phyloP scores from a whole-genome alignment of 805 yeast species.

The Isabelozyma heimii region DNA sequence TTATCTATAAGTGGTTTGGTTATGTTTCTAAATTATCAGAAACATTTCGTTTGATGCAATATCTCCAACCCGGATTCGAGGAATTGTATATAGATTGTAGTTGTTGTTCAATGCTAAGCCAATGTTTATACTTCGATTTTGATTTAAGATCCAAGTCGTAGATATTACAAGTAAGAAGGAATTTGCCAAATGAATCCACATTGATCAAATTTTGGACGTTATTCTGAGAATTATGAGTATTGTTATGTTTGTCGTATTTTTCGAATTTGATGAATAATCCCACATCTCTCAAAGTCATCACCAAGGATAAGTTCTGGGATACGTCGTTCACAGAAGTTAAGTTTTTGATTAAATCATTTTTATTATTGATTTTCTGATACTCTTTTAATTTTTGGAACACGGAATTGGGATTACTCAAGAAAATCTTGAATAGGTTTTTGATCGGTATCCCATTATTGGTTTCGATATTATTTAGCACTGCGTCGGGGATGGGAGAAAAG shows the following conservation, averaged over 20 bases:
- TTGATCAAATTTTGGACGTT: conserved; percentile 23
- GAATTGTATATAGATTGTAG: conserved; percentile 33
- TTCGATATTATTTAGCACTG: conserved; percentile 16
- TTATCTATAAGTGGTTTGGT: background rate
- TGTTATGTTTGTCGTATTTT: conserved; percentile 22
- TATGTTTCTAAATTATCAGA: conserved; percentile 1
- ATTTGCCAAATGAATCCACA: conserved; percentile 21
- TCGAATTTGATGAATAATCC: conserved; percentile 47
- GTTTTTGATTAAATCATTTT: conserved; percentile 29
- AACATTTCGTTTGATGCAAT: conserved; percentile 17
- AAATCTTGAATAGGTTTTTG: conserved; percentile 27
- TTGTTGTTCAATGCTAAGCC: conserved; percentile 43
- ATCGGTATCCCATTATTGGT: conserved; percentile 30
- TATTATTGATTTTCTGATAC: conserved; percentile 31
- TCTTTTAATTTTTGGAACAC: conserved; percentile 33
- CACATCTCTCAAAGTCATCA: conserved; percentile 59
- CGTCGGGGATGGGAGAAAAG: conserved; percentile 17
- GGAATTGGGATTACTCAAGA: conserved; percentile 25
- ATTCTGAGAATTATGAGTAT: conserved; percentile 28
- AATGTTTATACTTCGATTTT: conserved; percentile 39
- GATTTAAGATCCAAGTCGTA: conserved; percentile 52
- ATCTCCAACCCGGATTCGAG: conserved; percentile 25
- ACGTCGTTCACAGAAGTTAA: conserved; percentile 35
- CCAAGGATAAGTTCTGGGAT: conserved; percentile 35
- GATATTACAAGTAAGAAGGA: conserved; percentile 34